Percentiles rank a stretch among this genome's conserved stretches.
These are phyloP conservation scores for Chrysoporthe deuterocubensis DNA, from an alignment of 2,329 filamentous ascomycete genomes.

Conservation along the genomic window DNA sequence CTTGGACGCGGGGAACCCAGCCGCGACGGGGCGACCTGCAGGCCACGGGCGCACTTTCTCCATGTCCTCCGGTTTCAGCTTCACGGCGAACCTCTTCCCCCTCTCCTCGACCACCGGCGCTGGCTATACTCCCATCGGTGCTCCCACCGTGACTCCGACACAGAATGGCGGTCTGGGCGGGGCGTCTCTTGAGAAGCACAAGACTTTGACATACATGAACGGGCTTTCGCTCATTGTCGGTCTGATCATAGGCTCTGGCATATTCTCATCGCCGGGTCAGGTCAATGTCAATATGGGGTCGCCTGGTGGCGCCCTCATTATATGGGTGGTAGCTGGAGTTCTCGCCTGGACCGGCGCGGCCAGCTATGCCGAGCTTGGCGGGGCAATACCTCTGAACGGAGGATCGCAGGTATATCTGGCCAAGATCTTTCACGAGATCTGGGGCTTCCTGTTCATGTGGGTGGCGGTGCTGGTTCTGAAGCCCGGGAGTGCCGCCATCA, in stretches of 20 bases:
- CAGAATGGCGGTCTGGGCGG: conserved; percentile 65
- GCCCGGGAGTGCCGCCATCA: conserved; percentile 90
- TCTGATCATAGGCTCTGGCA: conserved; percentile 92
- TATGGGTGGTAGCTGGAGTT: conserved; percentile 90
- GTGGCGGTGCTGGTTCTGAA: conserved; percentile 92
- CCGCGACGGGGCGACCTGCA: conserved; percentile 45
- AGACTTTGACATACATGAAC: conserved; percentile 93
- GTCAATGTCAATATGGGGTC: conserved; percentile 92
- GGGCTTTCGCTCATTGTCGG: conserved; percentile 89
- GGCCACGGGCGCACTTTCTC: conserved; percentile 74
- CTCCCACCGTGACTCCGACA: conserved; percentile 64
- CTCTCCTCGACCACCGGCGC: conserved; percentile 77
- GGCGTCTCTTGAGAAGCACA: conserved; percentile 89
- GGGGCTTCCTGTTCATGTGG: conserved; percentile 96
- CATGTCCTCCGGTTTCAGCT: conserved; percentile 92
- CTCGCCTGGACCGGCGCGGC: conserved; percentile 95
- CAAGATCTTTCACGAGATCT: conserved; percentile 94
- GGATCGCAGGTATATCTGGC: conserved; percentile 91
- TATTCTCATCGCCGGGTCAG: conserved; percentile 92
- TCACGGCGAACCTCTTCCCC: conserved; percentile 90
- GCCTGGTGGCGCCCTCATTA: conserved; percentile 84
- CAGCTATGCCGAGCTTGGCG: conserved; percentile 93
- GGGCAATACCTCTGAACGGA: conserved; percentile 93
- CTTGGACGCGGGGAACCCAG: conserved; percentile 65
- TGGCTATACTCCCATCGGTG: conserved; percentile 83